phyloP scores from a whole-genome alignment of 2,329 filamentous ascomycete species.

The Venturia aucupariae region DNA sequence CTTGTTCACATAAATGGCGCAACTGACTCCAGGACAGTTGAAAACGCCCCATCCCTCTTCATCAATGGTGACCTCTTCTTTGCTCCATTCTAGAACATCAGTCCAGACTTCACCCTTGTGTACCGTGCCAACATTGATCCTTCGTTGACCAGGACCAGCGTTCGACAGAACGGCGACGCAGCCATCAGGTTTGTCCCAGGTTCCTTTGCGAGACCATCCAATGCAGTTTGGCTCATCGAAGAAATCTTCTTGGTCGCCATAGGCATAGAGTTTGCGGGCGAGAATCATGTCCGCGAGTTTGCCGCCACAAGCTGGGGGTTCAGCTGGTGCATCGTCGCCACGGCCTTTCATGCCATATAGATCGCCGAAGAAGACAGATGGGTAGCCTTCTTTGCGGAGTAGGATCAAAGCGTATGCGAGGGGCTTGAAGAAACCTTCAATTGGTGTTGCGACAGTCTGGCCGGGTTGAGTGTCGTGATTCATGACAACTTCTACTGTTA shows the following conservation, averaged over 20 bases:
- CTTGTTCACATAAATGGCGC: slow-evolving; percentile 53
- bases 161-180: slow-evolving; percentile 46
- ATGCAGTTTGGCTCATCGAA: slow-evolving; percentile 52
- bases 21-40: slow-evolving; percentile 42
- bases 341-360: slow-evolving; percentile 52
- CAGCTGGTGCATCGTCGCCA: slow-evolving; percentile 33
- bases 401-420: slow-evolving; percentile 65
- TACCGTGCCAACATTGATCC: slow-evolving; percentile 52
- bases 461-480: slow-evolving; percentile 63
- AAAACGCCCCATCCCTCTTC: slow-evolving; percentile 51
- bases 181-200: slow-evolving; percentile 34
- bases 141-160: slow-evolving; percentile 39
- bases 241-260: slow-evolving; percentile 56
- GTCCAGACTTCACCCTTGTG: slow-evolving; percentile 55
- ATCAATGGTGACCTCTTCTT: slow-evolving; percentile 50
- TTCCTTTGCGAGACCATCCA: slow-evolving; percentile 49
- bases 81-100: slow-evolving; percentile 48
- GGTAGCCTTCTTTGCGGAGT: slow-evolving; percentile 52
- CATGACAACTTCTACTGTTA: slow-evolving; percentile 43
- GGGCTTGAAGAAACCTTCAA: slow-evolving; percentile 60
- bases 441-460: slow-evolving; percentile 53
- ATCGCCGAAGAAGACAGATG: slow-evolving; percentile 63
- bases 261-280: slow-evolving; percentile 56
- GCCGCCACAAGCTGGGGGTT: slow-evolving; percentile 44
- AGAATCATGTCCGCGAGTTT: slow-evolving; percentile 51